Evolutionary conservation across 345 rosid species (phyloP).

Genomic region (Eucalyptus pauciflora): DNA sequence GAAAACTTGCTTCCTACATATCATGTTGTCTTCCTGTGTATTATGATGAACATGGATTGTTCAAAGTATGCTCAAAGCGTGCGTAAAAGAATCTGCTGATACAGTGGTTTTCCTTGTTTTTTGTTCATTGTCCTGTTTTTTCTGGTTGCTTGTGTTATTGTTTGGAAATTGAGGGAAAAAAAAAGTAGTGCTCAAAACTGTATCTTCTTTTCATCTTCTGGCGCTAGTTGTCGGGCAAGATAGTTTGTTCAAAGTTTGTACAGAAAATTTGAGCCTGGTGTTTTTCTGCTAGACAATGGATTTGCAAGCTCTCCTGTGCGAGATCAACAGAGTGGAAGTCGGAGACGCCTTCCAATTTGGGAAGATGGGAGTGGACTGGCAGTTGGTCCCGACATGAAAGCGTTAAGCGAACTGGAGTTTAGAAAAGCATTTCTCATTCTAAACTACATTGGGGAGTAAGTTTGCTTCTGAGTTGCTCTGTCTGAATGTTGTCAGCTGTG

Average conservation of each 20-base stretch:
- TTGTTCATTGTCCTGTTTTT: neutral
- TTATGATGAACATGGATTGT: neutral
- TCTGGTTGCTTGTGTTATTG: neutral
- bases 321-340: neutral
- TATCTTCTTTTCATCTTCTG: neutral
- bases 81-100: neutral
- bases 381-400: conserved; percentile 19
- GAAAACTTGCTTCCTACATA: neutral
- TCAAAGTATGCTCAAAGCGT: neutral
- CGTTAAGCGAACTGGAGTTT: conserved; percentile 54
- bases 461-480: neutral
- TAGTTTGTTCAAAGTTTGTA: neutral
- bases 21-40: neutral
- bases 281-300: neutral
- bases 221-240: neutral
- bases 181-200: neutral
- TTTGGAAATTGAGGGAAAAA: neutral
- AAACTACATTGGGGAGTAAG: conserved; percentile 54
- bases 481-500: neutral
- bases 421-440: conserved; percentile 48
- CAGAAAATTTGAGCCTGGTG: neutral
- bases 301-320: neutral
- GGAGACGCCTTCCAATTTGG: neutral
- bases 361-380: neutral
- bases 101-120: neutral